Conservation (phyloP, 257 asterid species). For the Salvia splendens region DNA sequence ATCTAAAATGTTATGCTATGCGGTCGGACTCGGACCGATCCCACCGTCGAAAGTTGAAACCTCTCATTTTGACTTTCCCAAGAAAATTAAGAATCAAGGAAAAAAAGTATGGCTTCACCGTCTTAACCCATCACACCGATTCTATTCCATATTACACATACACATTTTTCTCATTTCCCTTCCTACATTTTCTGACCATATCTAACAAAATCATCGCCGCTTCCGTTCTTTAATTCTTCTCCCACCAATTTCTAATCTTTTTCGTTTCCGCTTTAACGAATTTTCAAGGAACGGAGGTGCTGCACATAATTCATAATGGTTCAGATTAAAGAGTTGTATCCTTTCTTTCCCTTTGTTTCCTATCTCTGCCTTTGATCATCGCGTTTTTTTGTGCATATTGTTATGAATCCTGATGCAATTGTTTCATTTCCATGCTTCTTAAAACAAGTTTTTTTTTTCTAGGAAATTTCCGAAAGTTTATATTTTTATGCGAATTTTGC, state of each 20-base stretch:
- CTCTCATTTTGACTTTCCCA: constrained; percentile 26
- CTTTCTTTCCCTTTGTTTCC: constrained; percentile 29
- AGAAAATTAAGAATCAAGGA: constrained; percentile 17
- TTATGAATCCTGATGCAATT: not conserved
- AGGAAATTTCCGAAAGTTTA: too few relatives aligned
- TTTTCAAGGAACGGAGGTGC: constrained; percentile 27
- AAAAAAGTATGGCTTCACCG: constrained; percentile 34
- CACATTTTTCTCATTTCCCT: not conserved
- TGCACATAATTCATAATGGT: constrained; percentile 49
- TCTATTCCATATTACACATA: not conserved
- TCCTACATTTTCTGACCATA: constrained; percentile 2
- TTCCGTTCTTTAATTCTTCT: constrained; percentile 16
- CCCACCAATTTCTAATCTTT: not conserved
- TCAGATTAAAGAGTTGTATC: constrained; percentile 92
- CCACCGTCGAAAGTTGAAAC: too few relatives aligned
- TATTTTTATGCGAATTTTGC: too few relatives aligned
- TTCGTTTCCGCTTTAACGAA: not conserved
- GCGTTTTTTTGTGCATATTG: too few relatives aligned
- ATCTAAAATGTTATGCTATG: too few relatives aligned
- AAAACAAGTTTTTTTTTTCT: too few relatives aligned
- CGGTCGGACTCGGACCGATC: too few relatives aligned
- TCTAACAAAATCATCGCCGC: constrained; percentile 19
- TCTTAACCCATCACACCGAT: constrained; percentile 9
- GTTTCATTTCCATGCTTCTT: not conserved
- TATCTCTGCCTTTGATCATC: too few relatives aligned